Evolutionary conservation across 306 rosid species (phyloP).

Genomic region (Cicer yamashitae): DNA sequence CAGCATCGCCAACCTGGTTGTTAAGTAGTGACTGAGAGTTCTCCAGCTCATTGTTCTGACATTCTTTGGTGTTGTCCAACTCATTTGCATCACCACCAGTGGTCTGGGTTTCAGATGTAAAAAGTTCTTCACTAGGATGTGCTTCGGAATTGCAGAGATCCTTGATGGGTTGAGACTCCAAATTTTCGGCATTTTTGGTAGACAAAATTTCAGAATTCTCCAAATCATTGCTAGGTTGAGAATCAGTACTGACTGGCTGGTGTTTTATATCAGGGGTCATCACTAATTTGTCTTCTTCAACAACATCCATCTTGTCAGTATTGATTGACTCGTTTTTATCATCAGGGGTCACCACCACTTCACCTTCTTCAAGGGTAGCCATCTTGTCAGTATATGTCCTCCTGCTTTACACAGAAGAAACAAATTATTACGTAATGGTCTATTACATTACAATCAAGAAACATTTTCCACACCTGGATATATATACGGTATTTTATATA

Average conservation of each 20-base stretch:
- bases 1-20: conserved; percentile 31
- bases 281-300: conserved; percentile 53
- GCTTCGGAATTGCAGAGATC: conserved; percentile 38
- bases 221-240: conserved; percentile 33
- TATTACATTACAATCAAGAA: neutral
- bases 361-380: conserved; percentile 60
- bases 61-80: conserved; percentile 6
- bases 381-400: conserved; percentile 47
- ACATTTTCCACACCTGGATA: neutral
- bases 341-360: conserved; percentile 39
- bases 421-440: neutral
- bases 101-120: conserved; percentile 32
- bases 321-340: conserved; percentile 34
- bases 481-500: neutral
- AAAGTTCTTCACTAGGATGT: conserved; percentile 27
- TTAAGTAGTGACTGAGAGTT: conserved; percentile 29
- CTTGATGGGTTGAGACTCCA: conserved; percentile 25
- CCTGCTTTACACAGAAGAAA: conserved; percentile 46
- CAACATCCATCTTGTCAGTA: conserved; percentile 29
- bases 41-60: neutral
- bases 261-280: conserved; percentile 21
- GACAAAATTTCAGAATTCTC: conserved; percentile 32
- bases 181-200: conserved; percentile 27
- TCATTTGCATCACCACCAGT: conserved; percentile 32
- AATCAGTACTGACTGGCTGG: conserved; percentile 20